Conservation (phyloP, 257 asterid species). For the Ajuga chamaepitys region DNA sequence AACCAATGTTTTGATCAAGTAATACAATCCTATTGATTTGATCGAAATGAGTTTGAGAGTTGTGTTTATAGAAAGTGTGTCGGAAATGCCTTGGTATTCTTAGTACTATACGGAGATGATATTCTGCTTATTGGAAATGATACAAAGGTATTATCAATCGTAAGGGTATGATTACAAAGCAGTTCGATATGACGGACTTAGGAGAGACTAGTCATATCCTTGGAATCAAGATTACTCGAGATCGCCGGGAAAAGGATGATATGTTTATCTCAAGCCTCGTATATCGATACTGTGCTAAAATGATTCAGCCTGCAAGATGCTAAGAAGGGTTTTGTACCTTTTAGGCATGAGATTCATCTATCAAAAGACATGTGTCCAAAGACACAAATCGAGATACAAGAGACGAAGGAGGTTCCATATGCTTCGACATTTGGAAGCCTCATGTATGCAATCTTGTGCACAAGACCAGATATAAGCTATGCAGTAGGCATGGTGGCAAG, state of each 20-base stretch:
- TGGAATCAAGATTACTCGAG: too few relatives aligned
- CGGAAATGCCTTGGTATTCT: not conserved
- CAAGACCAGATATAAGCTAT: too few relatives aligned
- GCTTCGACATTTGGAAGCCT: not conserved
- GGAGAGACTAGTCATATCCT: too few relatives aligned
- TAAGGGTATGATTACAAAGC: too few relatives aligned
- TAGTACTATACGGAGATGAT: not conserved
- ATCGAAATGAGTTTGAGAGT: not conserved
- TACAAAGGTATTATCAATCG: too few relatives aligned
- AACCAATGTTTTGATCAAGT: not conserved
- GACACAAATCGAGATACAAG: not conserved
- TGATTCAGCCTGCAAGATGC: not conserved
- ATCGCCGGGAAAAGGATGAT: not conserved
- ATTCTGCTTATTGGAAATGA: not conserved
- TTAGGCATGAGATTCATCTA: not conserved
- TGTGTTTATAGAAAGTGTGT: not conserved
- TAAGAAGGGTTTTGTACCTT: not conserved
- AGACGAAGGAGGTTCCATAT: not conserved
- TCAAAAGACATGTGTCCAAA: not conserved
- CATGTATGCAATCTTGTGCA: too few relatives aligned
- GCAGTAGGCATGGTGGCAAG: not conserved
- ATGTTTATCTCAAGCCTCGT: not conserved
- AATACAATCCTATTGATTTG: not conserved
- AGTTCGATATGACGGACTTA: not conserved
- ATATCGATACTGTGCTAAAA: not conserved